Percentiles rank a stretch among this genome's conserved stretches.
phyloP scores from a whole-genome alignment of 768 basidiomycete genomes.

The Strobilomyces confusus region DNA sequence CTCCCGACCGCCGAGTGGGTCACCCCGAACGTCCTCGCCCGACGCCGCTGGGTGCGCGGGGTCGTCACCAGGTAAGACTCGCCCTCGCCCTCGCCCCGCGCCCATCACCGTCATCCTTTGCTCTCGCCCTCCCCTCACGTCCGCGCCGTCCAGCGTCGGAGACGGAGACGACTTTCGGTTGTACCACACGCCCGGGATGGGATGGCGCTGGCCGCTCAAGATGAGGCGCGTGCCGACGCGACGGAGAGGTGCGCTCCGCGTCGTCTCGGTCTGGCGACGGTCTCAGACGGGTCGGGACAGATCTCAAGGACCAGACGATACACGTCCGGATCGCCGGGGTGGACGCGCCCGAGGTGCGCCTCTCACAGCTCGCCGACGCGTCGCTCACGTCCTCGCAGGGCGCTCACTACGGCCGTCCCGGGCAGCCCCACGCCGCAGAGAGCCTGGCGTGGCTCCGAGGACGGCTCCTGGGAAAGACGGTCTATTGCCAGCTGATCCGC shows the following conservation, averaged over 20 bases:
- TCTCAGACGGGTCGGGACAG: conserved; percentile 32
- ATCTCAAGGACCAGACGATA: conserved; percentile 75
- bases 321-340: conserved; percentile 87
- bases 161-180: conserved; percentile 84
- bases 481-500: conserved; percentile 69
- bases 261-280: not conserved
- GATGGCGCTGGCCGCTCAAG: conserved; percentile 72
- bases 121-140: too few relatives aligned
- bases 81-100: not conserved
- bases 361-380: too few relatives aligned
- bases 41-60: conserved; percentile 70
- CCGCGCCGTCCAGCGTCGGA: conserved; percentile 52
- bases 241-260: conserved; percentile 45
- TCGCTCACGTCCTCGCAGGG: conserved; percentile 37
- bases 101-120: not conserved
- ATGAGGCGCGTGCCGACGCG: conserved; percentile 58
- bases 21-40: conserved; percentile 54
- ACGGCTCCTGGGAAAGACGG: conserved; percentile 49
- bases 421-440: conserved; percentile 73
- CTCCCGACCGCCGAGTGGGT: conserved; percentile 67
- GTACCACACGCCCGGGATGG: conserved; percentile 79
- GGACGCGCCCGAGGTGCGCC: conserved; percentile 83
- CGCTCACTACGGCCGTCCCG: conserved; percentile 80
- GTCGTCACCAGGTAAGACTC: conserved; percentile 71
- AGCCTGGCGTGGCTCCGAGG: conserved; percentile 73